These are phyloP conservation scores for Herpomyces periplanetae DNA, from an alignment of 2,329 filamentous ascomycete species.

Conservation along the genomic window DNA sequence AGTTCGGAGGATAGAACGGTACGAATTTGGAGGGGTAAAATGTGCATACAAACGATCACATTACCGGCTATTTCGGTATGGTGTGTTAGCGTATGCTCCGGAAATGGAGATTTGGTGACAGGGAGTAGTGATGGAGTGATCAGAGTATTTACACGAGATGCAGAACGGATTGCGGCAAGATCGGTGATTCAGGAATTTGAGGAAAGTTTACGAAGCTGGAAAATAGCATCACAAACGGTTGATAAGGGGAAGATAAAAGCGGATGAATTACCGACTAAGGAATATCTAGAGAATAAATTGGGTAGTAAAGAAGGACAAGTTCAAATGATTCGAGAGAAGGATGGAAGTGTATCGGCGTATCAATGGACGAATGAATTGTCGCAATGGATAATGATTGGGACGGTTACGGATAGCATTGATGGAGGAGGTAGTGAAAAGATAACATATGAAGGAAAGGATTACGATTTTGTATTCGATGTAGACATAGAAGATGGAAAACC, in stretches of 20 bases:
- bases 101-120: conserved; percentile 67
- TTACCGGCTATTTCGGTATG: conserved; percentile 90
- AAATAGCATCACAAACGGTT: conserved; percentile 54
- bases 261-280: conserved; percentile 52
- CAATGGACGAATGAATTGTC: conserved; percentile 30
- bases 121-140: conserved; percentile 61
- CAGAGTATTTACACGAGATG: conserved; percentile 37
- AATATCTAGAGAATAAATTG: conserved; percentile 38
- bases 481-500: conserved; percentile 84
- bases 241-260: conserved; percentile 35
- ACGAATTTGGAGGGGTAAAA: conserved; percentile 39
- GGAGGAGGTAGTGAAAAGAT: conserved; percentile 25
- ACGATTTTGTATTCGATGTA: conserved; percentile 85
- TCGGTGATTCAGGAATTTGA: conserved; percentile 33
- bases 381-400: conserved; percentile 63
- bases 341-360: conserved; percentile 50
- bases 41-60: conserved; percentile 78
- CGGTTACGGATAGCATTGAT: conserved; percentile 72
- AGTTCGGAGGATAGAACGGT: conserved; percentile 79
- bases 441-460: conserved; percentile 43
- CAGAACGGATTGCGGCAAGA: conserved; percentile 24
- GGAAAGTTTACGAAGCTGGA: conserved; percentile 36
- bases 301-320: conserved; percentile 92
- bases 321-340: conserved; percentile 46
- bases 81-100: conserved; percentile 41